These are phyloP conservation scores for Paecilomyces sp. DNA, from an alignment of 2,329 filamentous ascomycete species.

Conservation along the genomic window DNA sequence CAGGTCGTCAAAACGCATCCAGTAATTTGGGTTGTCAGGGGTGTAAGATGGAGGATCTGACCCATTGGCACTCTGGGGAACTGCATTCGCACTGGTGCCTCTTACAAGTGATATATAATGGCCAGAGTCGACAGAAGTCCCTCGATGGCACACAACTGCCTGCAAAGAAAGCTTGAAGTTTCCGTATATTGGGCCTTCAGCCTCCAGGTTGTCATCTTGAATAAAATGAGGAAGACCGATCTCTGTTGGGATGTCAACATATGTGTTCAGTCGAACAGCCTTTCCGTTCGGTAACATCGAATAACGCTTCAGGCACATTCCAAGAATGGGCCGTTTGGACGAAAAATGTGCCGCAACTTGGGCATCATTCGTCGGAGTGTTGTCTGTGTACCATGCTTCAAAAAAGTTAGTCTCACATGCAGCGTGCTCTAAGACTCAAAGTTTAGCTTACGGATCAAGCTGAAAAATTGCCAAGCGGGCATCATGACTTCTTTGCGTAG, in stretches of 20 bases:
- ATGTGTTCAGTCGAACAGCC: conserved; percentile 67
- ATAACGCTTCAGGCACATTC: conserved; percentile 90
- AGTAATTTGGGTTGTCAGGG: conserved; percentile 59
- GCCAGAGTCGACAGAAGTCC: conserved; percentile 75
- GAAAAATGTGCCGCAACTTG: conserved; percentile 88
- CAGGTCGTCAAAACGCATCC: conserved; percentile 94
- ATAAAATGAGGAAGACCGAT: conserved; percentile 83
- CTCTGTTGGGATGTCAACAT: conserved; percentile 85
- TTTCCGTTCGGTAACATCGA: conserved; percentile 63
- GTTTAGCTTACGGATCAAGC: conserved; percentile 66
- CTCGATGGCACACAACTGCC: conserved; percentile 86
- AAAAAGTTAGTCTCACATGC: conserved; percentile 22
- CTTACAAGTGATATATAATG: conserved; percentile 86
- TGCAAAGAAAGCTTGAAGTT: conserved; percentile 92
- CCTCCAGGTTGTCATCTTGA: conserved; percentile 63
- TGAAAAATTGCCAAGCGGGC: conserved; percentile 97
- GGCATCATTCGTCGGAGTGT: conserved; percentile 57
- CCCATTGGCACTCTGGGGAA: conserved; percentile 18
- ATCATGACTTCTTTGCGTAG: conserved; percentile 78
- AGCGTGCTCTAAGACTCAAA: background rate
- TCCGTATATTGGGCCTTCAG: conserved; percentile 63
- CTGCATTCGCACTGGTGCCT: conserved; percentile 48
- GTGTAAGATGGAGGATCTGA: conserved; percentile 28
- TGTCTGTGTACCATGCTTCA: conserved; percentile 76
- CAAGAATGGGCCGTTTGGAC: conserved; percentile 72